Base-by-base conservation (phyloP, 495 filamentous ascomycete species). In the Baudoinia panamericana region DNA sequence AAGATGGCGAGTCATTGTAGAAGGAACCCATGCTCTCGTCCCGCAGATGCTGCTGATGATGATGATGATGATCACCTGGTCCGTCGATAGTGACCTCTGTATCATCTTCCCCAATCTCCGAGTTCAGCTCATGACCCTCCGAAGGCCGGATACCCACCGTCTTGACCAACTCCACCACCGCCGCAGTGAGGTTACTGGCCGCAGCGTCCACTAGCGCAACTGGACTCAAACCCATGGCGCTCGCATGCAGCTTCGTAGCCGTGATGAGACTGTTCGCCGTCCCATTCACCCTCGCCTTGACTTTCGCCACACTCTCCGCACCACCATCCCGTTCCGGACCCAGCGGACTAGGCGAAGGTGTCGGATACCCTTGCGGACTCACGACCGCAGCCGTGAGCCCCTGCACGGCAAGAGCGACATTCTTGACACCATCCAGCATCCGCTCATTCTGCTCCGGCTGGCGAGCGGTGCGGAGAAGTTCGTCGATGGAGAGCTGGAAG, bases 231-330 rank as follows among this genome's bases (percentile, higher is more conserved):
- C 90, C 90, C 23, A 69, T 73, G 0, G 84, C 76, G 16, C 65
- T 66, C 25, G 82, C 78, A 58, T 87, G 93, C 52, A 92, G 93
- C 65, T 88, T 93, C 16, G 81, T 78, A 3, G 87, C 85, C 11
- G 85, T 96, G 46, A 94, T 93, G 42, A 96, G 63, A 50, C 93
- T 93, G 67, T 96, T 97, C 20, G 90, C 84, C 10, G 90, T 93
- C 4, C 80, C 82, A 17, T 84, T 88, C 10, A 95, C 78, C 7
- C 78, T 73, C 2, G 71, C 69, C 52, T 84, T 88, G 30, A 86
- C 68, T 60, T 81, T 92, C 18, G 63, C 55, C 34, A 72, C 48
- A 32, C 48, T 69, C 45, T 72, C 65, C 39, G 69, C 62, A n/a
- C 55, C 46, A 16, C 52, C 50, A 41, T 67, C 41, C 58, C 70